Evolutionary conservation across 306 rosid species (phyloP), one percentile per base, ranked within the genome.

Genomic region (Potentilla sterilis): DNA sequence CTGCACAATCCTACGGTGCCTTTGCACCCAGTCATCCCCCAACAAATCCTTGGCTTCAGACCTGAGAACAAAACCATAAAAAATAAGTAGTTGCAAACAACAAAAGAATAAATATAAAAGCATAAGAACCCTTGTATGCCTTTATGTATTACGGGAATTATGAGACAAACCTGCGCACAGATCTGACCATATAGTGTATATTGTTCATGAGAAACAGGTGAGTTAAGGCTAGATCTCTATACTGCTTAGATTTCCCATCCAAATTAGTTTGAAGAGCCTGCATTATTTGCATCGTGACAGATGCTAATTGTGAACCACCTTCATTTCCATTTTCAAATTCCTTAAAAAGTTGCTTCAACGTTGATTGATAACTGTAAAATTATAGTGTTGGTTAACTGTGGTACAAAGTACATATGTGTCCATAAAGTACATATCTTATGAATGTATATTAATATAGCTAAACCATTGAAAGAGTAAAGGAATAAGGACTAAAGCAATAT

Each of bases 21-120:
- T 83, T 76, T 90, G 97, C 79, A 95, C 99, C 99, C 99, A 95
- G 75, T 95, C 99, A 81, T 95, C 99, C 49, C 99, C 99, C 38
- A 95, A 90, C 83, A 92, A 86, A 88, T 95, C 99, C 88, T 95
- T 95, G 80, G 99, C 99, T 85, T 95, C 99, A 76, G 99, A 92
- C 81, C 99, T 95, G 72, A 85, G 83, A 75, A 67, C 49, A 71
- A 47, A 75, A 34, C 74, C 28, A 52, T 72, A 44, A 73, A 55
- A 69, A 55, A 48, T 52, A 10, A 79, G 70, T 43, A 64, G 48
- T 58, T 21, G 47, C 21, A 40, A 46, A 66, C 44, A 67, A 19
- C 37, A 69, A 58, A 48, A 67, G 19, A 52, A 52, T 51, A 16
- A 51, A 16, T 52, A 52, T 52, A 52, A 19, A 52, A 52, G 58